Base-by-base conservation (phyloP, 192 early-diverging fungal genomes). In the Podila epicladia region DNA sequence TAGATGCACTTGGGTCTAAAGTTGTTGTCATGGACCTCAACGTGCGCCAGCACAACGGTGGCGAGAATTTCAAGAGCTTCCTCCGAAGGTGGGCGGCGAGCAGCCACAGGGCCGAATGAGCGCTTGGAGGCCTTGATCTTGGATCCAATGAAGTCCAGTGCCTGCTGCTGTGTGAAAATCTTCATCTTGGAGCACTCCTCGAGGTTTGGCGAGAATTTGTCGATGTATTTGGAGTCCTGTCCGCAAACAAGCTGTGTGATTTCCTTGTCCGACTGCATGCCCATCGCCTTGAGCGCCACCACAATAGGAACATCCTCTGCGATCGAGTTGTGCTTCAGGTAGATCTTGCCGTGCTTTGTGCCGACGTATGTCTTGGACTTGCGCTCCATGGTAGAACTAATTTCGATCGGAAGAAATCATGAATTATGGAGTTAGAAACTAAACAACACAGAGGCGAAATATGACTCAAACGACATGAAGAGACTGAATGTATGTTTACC, bases 191-290 rank as follows among this genome's bases (percentile, higher is more conserved):
- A 85, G 35, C 89, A 86, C 75, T 98, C 95, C 82, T 99, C 97
- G 33, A 99, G 77, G 33, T 95, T 93, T 45, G 94, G 93, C 29
- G 93, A 87, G 61, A 99, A 93, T 64, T 95, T 87, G 26, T 94
- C 92, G 37, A 97, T 86, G 45, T 94, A 92, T 63, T 93, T 89
- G 9, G 89, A 89, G 59, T 99, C 94, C 70, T 90, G 85, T 28
- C 98, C 98, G 58, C 93, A 95, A 35, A 99, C 91, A 37, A 99
- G 86, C 74, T 96, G 93, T 38, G 94, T 93, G 73, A 98, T 96
- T 85, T 99, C 97, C 73, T 96, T 93, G 71, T 99, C 97, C 8
- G 94, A 91, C 59, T 95, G 92, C 75, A 99, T 93, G 31, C 97
- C 97, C 91, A 99, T 92, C 9, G 95, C 97, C 84, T 97, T 96